Evolutionary conservation across 768 basidiomycete genomes (phyloP).

Genomic region (Termitomyces sp.): DNA sequence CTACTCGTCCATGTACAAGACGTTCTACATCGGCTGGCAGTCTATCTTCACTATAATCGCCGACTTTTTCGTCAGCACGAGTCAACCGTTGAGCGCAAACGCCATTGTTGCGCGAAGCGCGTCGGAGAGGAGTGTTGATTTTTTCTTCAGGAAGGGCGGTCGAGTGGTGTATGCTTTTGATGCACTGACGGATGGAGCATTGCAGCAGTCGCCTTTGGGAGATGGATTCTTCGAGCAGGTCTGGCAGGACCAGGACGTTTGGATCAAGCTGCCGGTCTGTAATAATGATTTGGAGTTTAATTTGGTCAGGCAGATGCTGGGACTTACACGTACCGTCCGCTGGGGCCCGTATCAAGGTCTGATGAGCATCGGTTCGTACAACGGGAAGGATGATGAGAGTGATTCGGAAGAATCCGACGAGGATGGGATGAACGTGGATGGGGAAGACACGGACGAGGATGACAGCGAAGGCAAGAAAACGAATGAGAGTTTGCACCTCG

Average conservation of each 20-base stretch:
- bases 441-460: not conserved
- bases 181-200: conserved; percentile 25
- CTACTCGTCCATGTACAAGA: conserved; percentile 15
- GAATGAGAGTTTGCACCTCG: not conserved
- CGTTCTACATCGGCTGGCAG: conserved; percentile 29
- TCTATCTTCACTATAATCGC: conserved; percentile 22
- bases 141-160: conserved; percentile 27
- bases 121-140: not conserved
- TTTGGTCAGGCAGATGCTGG: conserved; percentile 26
- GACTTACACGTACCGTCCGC: conserved; percentile 19
- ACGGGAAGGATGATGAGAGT: not conserved
- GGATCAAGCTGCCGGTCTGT: conserved; percentile 17
- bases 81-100: conserved; percentile 1
- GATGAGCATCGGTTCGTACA: not conserved
- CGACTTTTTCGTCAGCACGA: conserved; percentile 14
- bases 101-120: not conserved
- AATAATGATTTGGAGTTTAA: conserved; percentile 30
- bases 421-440: not conserved
- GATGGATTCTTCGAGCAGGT: conserved; percentile 20
- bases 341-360: conserved; percentile 14
- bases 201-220: conserved; percentile 26
- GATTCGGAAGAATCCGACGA: not conserved
- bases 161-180: conserved; percentile 27
- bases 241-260: conserved; percentile 21
- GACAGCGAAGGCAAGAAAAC: not conserved